Evolutionary conservation across 2,329 filamentous ascomycete species (phyloP), one percentile per base, ranked within the genome.

Genomic region (Fusarium newnesense): DNA sequence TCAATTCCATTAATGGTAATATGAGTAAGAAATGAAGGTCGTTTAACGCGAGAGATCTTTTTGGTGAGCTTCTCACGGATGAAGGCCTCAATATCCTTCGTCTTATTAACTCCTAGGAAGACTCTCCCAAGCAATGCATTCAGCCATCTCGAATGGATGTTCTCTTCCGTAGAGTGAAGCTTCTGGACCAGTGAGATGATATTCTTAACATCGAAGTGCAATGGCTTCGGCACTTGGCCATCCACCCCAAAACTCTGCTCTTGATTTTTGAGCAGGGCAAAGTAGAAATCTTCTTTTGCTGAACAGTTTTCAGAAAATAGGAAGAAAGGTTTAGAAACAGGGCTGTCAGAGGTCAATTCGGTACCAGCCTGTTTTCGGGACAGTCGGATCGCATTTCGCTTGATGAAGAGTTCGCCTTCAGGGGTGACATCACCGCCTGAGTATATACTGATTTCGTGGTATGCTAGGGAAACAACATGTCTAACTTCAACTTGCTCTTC

Each of bases 211-310:
- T 97, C 93, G 77, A 97, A 97, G 19, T 91, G 87, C 71, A 94
- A 89, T 15, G 93, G 92, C 60, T 87, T 87, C 1, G 95, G 94
- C 2, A 91, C 70, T 26, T 86, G 85, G 61, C 87, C 85, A 28
- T 85, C 85, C 5, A 85, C 84, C 43, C 87, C 86, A 64, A 90
- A 86, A 21, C 89, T 88, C 76, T 92, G 91, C 75, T 95, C 92
- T 79, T 97, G 93, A 72, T 95, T 97, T 76, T 92, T 91, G 43
- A 99, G 86, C 75, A 99, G 86, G 18, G 96, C 93, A 82, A 97
- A 96, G 81, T 99, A 99, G 83, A 99, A 98, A 80, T 99, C 96
- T 82, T 99, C 96, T 81, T 99, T 99, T 52, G 96, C 94, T 0
- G 95, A 97, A 80, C 94, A 94, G 78, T 97, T 97, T 75, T 98